Base-by-base conservation (phyloP, 768 basidiomycete genomes). In the Cyclocybe aegerita region DNA sequence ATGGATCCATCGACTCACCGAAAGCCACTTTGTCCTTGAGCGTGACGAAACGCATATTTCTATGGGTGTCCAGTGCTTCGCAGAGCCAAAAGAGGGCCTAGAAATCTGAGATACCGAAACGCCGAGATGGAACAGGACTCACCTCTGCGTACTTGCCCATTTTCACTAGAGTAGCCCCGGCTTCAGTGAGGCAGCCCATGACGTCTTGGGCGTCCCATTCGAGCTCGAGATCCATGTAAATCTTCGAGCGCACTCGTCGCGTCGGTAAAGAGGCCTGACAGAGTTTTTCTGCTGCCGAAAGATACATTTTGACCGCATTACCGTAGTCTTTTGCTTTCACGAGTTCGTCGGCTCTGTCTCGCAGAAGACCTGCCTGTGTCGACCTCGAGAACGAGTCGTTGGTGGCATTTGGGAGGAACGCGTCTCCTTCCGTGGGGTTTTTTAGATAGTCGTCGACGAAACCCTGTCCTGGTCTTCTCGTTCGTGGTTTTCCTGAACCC, bases 91-190 rank as follows among this genome's bases (percentile, higher is more conserved):
- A 44, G 2, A 44, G 31, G 0, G 43, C 43, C 43, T 44, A 12
- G 8, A 44, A n/a, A 7, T 10, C 5, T 23, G 15, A 32, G 15
- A 14, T 6, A 5, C 10, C 4, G 9, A 7, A 33, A 12, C 14
- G 4, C 9, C 38, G 17, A 5, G 17, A 10, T 39, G 38, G 7
- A 6, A 14, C n/a, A 12, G 15, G 31, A 3, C 31, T 30, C 15
- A 44, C 43, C 31, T 44, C 31, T 4, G 43, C 43, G 34, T 44
- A 44, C 12, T 44, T 33, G 9, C 43, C 43, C 43, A 44, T n/a
- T 32, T 44, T 44, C 43, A 44, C 34, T 16, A 44, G 34, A 9
- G 43, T 33, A 30, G 9, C 29, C 5, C 31, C 43, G 12, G 43
- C 43, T 32, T 33, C 43, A 30, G 15, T 44, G 12, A 44, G 34